Percentiles rank a stretch among this genome's conserved stretches.
phyloP scores from a whole-genome alignment of 1,284 basidiomycete genomes.

The Kwoniella shivajii region DNA sequence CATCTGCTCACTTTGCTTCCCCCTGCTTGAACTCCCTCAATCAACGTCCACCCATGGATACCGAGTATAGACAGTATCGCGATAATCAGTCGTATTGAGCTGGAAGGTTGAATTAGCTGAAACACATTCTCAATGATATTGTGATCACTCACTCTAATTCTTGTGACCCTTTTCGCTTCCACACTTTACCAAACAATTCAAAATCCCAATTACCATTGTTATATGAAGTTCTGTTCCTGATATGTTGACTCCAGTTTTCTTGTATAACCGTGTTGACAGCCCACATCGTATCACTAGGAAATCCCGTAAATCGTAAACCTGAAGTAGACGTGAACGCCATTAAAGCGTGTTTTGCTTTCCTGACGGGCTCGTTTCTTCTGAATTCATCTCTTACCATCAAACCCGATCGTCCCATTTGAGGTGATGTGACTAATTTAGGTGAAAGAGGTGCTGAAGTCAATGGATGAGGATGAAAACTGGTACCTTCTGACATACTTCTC shows the following conservation, averaged over 20 bases:
- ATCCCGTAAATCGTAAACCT: constrained; percentile 35
- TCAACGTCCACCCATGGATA: constrained; percentile 40
- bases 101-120: constrained; percentile 5
- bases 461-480: constrained; percentile 6
- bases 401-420: constrained; percentile 21
- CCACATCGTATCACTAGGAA: constrained; percentile 28
- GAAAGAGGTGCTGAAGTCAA: constrained; percentile 20
- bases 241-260: constrained; percentile 30
- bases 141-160: constrained; percentile 45
- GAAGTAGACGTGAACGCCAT: constrained; percentile 30
- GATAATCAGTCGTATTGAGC: constrained; percentile 42
- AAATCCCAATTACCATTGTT: constrained; percentile 30
- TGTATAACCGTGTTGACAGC: constrained; percentile 27
- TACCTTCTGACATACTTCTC: constrained; percentile 6
- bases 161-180: constrained; percentile 44
- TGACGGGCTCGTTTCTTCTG: constrained; percentile 2
- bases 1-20: constrained; percentile 28
- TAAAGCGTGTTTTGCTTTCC: constrained; percentile 30
- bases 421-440: constrained; percentile 40
- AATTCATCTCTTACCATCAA: constrained; percentile 39
- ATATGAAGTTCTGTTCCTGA: constrained; percentile 24
- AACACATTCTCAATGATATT: neutral
- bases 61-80: constrained; percentile 38
- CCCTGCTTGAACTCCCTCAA: constrained; percentile 34
- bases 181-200: constrained; percentile 38